Conservation (phyloP, 352 stramenopile species). For the Albugo candida region DNA sequence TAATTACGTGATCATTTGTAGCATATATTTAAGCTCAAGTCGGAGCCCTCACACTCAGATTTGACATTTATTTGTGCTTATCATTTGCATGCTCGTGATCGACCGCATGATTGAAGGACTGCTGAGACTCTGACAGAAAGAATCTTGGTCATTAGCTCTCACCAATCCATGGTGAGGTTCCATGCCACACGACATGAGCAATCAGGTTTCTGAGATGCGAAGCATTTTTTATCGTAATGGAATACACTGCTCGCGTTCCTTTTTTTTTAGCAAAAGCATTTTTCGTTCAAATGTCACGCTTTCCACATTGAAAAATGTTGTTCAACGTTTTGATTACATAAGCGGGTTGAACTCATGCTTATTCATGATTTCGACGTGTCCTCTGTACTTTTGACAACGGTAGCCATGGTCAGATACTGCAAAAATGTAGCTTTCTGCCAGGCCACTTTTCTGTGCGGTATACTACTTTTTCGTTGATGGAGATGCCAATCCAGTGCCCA, state of each 20-base stretch:
- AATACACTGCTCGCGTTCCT: slow-evolving; percentile 42
- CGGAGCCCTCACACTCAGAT: no score
- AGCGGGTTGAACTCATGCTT: no score
- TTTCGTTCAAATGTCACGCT: slow-evolving; percentile 70
- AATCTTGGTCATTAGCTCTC: slow-evolving; percentile 26
- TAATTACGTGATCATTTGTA: not conserved
- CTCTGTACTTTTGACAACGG: no score
- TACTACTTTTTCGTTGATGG: slow-evolving; percentile 26
- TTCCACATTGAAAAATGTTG: no score
- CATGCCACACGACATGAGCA: slow-evolving; percentile 73
- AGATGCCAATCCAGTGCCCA: slow-evolving; percentile 72
- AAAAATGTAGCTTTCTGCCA: no score
- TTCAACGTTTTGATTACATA: no score
- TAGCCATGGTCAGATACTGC: no score
- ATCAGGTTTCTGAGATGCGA: slow-evolving; percentile 40
- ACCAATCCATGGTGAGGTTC: slow-evolving; percentile 53
- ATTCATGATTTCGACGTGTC: no score
- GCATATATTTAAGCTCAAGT: slow-evolving; percentile 16
- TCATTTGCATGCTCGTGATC: no score
- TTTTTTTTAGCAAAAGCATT: slow-evolving; percentile 70
- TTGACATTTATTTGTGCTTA: no score
- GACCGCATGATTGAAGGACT: slow-evolving; percentile 42
- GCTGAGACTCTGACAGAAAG: slow-evolving; percentile 39
- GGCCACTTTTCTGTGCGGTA: no score
- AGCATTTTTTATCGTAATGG: slow-evolving; percentile 62